Percentiles rank a stretch among this genome's conserved stretches.
Conservation (phyloP, 1,284 basidiomycete genomes). For the Inonotus obliquus region DNA sequence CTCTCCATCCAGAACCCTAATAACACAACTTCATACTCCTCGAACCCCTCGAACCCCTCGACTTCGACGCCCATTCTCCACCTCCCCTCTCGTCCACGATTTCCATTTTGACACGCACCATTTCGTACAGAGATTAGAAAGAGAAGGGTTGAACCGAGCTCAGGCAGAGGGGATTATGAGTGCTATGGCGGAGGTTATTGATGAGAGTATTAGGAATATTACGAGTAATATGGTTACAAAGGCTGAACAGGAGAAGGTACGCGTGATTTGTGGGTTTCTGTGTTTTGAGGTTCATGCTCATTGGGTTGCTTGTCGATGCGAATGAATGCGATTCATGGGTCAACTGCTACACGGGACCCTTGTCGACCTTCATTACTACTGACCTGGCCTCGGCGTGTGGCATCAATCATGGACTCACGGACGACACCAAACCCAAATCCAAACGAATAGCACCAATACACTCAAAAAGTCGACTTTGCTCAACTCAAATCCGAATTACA, state of each 20-base stretch:
- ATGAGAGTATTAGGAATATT: slow-evolving; percentile 93
- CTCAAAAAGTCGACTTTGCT: slow-evolving; percentile 96
- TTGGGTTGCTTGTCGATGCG: too few relatives aligned
- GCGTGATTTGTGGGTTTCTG: slow-evolving; percentile 19
- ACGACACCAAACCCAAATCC: too few relatives aligned
- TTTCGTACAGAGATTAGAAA: slow-evolving; percentile 85
- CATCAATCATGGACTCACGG: too few relatives aligned
- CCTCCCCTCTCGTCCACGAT: slow-evolving; percentile 22
- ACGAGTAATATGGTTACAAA: slow-evolving; percentile 91
- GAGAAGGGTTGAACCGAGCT: slow-evolving; percentile 79
- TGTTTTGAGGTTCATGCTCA: too few relatives aligned
- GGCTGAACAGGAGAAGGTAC: slow-evolving; percentile 90
- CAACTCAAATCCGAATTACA: slow-evolving; percentile 96
- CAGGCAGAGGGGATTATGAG: slow-evolving; percentile 96
- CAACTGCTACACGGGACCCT: too few relatives aligned
- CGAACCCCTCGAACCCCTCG: too few relatives aligned
- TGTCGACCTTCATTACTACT: neutral
- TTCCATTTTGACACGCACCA: slow-evolving; percentile 95
- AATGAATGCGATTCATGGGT: too few relatives aligned
- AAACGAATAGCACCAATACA: slow-evolving; percentile 74
- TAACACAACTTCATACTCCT: too few relatives aligned
- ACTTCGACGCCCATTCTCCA: neutral
- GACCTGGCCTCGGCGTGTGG: too few relatives aligned
- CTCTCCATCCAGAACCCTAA: too few relatives aligned
- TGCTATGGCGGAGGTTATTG: slow-evolving; percentile 91